phyloP scores from a whole-genome alignment of 257 asterid genomes.

The Ophiorrhiza pumila region DNA sequence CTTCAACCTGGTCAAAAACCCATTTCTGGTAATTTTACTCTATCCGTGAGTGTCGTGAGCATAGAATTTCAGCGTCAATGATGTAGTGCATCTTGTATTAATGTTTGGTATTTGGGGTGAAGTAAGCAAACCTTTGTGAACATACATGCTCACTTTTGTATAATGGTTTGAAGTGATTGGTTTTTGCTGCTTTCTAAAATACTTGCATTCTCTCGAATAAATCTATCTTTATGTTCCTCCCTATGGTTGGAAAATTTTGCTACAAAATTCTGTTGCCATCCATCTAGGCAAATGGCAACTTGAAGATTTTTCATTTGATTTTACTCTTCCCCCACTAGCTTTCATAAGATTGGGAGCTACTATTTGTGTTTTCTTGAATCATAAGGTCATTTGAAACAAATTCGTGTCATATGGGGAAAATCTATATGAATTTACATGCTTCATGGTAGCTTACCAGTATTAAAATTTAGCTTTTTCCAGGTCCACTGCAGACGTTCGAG shows the following conservation, averaged over 20 bases:
- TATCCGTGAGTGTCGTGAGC: background rate
- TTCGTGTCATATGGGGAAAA: background rate
- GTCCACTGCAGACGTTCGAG: background rate
- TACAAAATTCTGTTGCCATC: background rate
- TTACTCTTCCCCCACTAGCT: background rate
- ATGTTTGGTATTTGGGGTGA: background rate
- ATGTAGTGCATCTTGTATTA: background rate
- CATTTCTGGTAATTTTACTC: constrained; percentile 76
- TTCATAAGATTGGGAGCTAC: background rate
- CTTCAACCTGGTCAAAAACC: constrained; percentile 83
- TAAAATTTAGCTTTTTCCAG: background rate
- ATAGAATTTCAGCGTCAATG: background rate
- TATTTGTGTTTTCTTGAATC: background rate
- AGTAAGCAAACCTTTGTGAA: background rate
- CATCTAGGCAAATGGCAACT: background rate
- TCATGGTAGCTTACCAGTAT: too few relatives aligned
- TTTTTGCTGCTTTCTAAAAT: background rate
- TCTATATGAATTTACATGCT: background rate
- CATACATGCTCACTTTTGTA: background rate
- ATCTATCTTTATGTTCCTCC: background rate
- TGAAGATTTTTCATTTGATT: background rate
- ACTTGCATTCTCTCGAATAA: background rate
- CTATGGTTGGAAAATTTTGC: background rate
- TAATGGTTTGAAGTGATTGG: background rate
- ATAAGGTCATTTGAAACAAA: background rate